phyloP scores from a whole-genome alignment of 2,329 filamentous ascomycete genomes.

The Trichoderma atrobrunneum region DNA sequence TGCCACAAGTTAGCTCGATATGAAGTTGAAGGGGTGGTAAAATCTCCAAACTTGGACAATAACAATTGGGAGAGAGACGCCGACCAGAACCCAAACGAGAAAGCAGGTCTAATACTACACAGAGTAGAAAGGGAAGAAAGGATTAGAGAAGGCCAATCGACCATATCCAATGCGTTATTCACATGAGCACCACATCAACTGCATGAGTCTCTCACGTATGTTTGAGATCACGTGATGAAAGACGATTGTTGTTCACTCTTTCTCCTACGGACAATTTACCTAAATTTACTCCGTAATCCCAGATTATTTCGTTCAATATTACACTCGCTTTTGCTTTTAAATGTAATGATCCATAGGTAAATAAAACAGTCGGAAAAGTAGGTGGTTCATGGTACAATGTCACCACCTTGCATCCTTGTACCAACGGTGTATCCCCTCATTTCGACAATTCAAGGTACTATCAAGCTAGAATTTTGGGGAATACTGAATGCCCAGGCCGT shows the following conservation, averaged over 20 bases:
- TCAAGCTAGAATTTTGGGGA: background rate
- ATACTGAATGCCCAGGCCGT: background rate
- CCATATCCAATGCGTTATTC: background rate
- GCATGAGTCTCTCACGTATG: background rate
- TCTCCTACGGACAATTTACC: background rate
- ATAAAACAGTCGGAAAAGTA: background rate
- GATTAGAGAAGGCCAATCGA: background rate
- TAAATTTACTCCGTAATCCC: background rate
- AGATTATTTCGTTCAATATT: background rate
- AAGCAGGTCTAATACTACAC: rapidly evolving
- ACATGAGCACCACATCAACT: background rate
- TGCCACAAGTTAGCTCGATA: background rate
- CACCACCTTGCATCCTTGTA: background rate
- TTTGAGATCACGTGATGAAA: background rate
- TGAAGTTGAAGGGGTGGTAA: background rate
- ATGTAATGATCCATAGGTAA: no score
- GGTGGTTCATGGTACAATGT: background rate
- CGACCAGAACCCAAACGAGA: background rate
- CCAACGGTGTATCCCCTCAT: background rate
- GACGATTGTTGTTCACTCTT: background rate
- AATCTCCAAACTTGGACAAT: background rate
- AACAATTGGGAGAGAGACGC: background rate
- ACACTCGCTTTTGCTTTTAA: background rate
- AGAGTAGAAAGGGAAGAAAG: background rate
- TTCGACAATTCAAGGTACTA: background rate